Percentiles rank a stretch among this genome's conserved stretches.
Evolutionary conservation across 2,329 filamentous ascomycete species (phyloP).

Genomic region (Hypoxylon sp.): DNA sequence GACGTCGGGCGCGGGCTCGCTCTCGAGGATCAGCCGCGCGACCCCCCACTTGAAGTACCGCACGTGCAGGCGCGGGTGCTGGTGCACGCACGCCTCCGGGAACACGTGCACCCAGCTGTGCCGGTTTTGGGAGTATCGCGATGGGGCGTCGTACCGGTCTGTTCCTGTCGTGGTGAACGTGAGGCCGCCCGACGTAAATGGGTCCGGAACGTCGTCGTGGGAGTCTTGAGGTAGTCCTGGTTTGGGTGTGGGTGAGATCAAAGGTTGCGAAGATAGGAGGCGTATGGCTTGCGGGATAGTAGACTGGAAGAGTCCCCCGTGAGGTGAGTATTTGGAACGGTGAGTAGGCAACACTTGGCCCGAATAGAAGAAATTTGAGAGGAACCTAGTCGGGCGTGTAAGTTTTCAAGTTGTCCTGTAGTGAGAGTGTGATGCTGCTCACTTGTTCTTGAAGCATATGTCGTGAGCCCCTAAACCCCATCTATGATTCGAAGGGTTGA

Average conservation of each 20-base stretch:
- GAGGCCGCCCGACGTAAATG: constrained; percentile 60
- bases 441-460: constrained; percentile 93
- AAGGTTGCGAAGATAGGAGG: constrained; percentile 75
- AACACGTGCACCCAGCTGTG: constrained; percentile 95
- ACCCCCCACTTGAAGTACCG: constrained; percentile 99
- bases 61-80: constrained; percentile 81
- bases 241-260: constrained; percentile 47
- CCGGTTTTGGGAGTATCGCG: constrained; percentile 75
- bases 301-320: constrained; percentile 90
- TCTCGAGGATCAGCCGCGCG: constrained; percentile 89
- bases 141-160: constrained; percentile 77
- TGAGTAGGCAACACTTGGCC: constrained; percentile 94
- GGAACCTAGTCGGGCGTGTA: constrained; percentile 61
- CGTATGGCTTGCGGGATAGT: constrained; percentile 88
- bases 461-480: constrained; percentile 95
- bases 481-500: constrained; percentile 79
- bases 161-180: constrained; percentile 74
- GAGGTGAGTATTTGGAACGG: constrained; percentile 78
- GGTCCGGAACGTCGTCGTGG: constrained; percentile 59
- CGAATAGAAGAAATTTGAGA: constrained; percentile 84
- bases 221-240: constrained; percentile 30
- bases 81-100: constrained; percentile 94
- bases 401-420: constrained; percentile 11
- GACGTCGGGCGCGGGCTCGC: constrained; percentile 86
- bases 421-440: constrained; percentile 35